phyloP scores from a whole-genome alignment of 345 rosid genomes.

The Camelina neglecta region DNA sequence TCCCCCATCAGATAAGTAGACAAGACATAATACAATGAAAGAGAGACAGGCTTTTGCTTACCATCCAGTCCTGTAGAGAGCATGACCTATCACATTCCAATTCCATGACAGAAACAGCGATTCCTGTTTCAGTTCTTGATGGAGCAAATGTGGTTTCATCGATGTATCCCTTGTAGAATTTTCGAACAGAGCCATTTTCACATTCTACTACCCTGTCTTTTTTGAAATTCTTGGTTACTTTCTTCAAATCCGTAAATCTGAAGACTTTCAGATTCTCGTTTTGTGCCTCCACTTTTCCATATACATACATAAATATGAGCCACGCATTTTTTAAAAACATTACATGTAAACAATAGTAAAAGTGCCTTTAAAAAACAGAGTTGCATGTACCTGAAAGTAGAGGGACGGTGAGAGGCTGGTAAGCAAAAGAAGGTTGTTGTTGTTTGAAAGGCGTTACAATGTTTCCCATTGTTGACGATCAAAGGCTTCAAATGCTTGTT shows the following conservation, averaged over 20 bases:
- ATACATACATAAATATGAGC: too few relatives aligned
- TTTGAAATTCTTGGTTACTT: constrained; percentile 14
- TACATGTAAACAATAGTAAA: too few relatives aligned
- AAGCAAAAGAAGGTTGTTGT: too few relatives aligned
- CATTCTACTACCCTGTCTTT: not conserved
- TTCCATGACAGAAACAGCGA: constrained; percentile 18
- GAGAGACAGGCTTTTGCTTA: constrained; percentile 9
- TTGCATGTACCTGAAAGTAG: too few relatives aligned
- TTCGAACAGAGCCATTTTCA: not conserved
- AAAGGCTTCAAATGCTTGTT: too few relatives aligned
- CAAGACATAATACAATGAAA: not conserved
- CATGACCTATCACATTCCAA: not conserved
- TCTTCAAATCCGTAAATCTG: constrained; percentile 24
- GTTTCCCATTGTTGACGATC: too few relatives aligned
- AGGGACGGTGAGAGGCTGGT: too few relatives aligned
- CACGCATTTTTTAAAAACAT: too few relatives aligned
- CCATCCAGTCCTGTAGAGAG: not conserved
- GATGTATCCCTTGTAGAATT: constrained; percentile 8
- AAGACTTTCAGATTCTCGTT: constrained; percentile 17
- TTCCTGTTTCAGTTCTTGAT: not conserved
- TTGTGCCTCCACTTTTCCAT: too few relatives aligned
- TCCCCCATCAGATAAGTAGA: not conserved
- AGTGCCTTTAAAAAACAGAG: too few relatives aligned
- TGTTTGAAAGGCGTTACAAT: too few relatives aligned
- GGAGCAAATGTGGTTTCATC: not conserved